Conservation (phyloP, 106 monocot species). For the Dendrobium chrysotoxum region DNA sequence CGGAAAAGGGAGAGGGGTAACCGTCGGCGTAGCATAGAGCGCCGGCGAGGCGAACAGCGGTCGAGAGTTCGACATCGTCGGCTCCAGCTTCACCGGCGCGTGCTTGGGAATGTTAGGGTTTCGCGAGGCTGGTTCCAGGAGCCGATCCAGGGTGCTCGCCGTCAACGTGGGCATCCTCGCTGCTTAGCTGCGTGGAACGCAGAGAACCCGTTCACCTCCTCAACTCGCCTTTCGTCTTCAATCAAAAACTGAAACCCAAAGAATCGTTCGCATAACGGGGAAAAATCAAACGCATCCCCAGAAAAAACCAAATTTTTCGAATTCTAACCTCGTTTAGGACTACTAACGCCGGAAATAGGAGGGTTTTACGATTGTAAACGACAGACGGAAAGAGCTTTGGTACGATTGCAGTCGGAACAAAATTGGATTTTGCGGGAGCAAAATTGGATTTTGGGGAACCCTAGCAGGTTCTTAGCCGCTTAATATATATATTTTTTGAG, state of each 20-base stretch:
- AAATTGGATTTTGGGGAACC: background rate
- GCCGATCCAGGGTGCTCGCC: constrained; percentile 37
- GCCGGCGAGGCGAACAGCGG: constrained; percentile 28
- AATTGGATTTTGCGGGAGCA: background rate
- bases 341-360: background rate
- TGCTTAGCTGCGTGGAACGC: background rate
- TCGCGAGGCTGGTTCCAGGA: constrained; percentile 46
- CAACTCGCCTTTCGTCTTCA: background rate
- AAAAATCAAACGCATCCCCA: background rate
- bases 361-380: background rate
- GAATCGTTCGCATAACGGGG: background rate
- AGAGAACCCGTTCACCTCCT: background rate
- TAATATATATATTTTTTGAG: too few relatives aligned
- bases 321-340: background rate
- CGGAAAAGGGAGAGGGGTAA: constrained; percentile 12
- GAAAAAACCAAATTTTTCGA: background rate
- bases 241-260: background rate
- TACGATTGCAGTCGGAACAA: background rate
- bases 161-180: constrained; percentile 51
- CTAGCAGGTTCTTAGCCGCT: background rate
- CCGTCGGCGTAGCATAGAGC: constrained; percentile 55
- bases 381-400: background rate
- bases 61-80: background rate
- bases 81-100: constrained; percentile 9
- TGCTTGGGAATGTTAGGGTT: constrained; percentile 15